Evolutionary conservation across 805 yeast genomes (phyloP).

Genomic region (Saccharomycopsis sp.): DNA sequence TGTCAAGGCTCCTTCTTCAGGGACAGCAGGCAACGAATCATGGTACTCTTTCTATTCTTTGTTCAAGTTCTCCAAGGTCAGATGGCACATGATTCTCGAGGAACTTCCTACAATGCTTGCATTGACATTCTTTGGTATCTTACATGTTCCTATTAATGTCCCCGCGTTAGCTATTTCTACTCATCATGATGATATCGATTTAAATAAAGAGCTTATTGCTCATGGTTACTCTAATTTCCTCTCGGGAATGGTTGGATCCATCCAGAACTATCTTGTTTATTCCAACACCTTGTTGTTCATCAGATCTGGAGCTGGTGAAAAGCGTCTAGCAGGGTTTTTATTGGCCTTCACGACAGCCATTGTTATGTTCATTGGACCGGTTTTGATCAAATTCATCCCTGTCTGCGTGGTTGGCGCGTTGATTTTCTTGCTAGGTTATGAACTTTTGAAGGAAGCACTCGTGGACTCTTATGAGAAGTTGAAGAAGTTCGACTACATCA

Average conservation of each 20-base stretch:
- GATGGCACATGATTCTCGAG: constrained; percentile 60
- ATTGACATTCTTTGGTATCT: constrained; percentile 86
- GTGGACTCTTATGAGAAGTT: constrained; percentile 79
- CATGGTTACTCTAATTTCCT: constrained; percentile 88
- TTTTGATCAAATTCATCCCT: constrained; percentile 88
- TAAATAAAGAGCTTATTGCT: constrained; percentile 87
- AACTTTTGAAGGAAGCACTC: constrained; percentile 77
- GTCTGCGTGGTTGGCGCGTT: constrained; percentile 93
- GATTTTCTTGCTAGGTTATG: constrained; percentile 87
- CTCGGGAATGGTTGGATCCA: constrained; percentile 79
- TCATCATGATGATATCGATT: constrained; percentile 76
- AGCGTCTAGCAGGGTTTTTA: constrained; percentile 82
- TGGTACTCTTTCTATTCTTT: constrained; percentile 83
- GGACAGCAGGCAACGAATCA: constrained; percentile 5
- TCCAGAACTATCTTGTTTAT: constrained; percentile 91
- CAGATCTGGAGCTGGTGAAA: constrained; percentile 83
- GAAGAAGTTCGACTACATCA: constrained; percentile 69
- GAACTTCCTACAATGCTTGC: constrained; percentile 94
- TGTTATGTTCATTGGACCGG: constrained; percentile 86
- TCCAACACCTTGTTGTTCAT: constrained; percentile 89
- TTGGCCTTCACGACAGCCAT: constrained; percentile 74
- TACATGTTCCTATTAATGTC: constrained; percentile 96
- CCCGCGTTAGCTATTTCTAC: constrained; percentile 93
- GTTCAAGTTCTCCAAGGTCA: constrained; percentile 64
- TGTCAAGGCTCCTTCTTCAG: constrained; percentile 10